Base-by-base conservation (phyloP, 2,329 filamentous ascomycete genomes). In the Aureobasidium sp. region DNA sequence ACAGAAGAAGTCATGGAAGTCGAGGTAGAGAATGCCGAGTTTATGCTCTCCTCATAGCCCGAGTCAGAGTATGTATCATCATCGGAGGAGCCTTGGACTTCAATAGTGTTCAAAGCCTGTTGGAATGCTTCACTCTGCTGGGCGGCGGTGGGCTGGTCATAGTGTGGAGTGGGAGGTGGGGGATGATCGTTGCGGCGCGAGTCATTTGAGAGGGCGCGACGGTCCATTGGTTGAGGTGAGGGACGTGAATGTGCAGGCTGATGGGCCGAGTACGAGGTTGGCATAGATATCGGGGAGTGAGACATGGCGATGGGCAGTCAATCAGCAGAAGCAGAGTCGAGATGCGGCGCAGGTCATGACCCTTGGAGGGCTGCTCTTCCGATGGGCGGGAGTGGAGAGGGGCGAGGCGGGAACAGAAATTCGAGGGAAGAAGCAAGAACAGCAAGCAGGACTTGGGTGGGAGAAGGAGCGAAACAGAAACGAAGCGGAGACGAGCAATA, bases 1-100 rank as follows among this genome's bases (percentile, higher is more conserved):
- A 61, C 59, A 41, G 48, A 54, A 11, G 59, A 61, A 13, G 59
- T 48, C 30, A 61, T 47, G 16, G 59, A 61, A 13, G 59, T 61
- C 21, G 48, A 54, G 11, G 47, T 37, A 6, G 59, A 61, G 21
- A 53, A 37, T 16, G 59, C 49, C 16, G 48, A 53, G 11, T 48
- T 53, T 2, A 61, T 27, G 3, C 49, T 54, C 59, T 61, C 59
- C 8, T 48, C 42, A 25, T 61, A 61, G 16, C 59, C 59, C 11
- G 59, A 61, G 34, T 61, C 59, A 5, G 59, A 61, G 42, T 48
- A 61, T 14, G 2, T 32, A 25, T 61, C 59, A 6, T 61, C 49
- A 34, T 55, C 48, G 10, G 47, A 44, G 16, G 59, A 53, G 48
- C 48, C 59, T 29, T 61, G 57, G n/a, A 50, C 57, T 16, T 59